Evolutionary conservation across 2,329 filamentous ascomycete genomes (phyloP).

Genomic region (Fusarium setosum): DNA sequence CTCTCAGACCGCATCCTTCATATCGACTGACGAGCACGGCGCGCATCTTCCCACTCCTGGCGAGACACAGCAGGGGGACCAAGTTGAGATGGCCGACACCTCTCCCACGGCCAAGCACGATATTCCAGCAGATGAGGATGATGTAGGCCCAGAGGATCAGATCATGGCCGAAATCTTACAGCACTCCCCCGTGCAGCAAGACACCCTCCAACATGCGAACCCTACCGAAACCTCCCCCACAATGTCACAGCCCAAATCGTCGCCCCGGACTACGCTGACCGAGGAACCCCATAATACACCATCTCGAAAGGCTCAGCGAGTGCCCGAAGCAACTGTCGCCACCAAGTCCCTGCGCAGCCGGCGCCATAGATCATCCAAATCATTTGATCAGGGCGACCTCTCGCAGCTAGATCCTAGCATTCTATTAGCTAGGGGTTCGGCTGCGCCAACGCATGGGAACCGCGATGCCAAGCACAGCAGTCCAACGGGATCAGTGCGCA

Average conservation of each 20-base stretch:
- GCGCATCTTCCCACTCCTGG: constrained; percentile 36
- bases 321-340: constrained; percentile 42
- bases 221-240: constrained; percentile 19
- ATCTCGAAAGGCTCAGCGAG: constrained; percentile 22
- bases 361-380: constrained; percentile 38
- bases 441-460: constrained; percentile 17
- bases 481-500: constrained; percentile 35
- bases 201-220: constrained; percentile 13
- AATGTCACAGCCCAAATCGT: constrained; percentile 20
- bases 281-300: constrained; percentile 14
- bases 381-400: constrained; percentile 36
- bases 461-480: constrained; percentile 29
- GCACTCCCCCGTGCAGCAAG: constrained; percentile 34
- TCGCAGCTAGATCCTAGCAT: constrained; percentile 45
- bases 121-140: constrained; percentile 30
- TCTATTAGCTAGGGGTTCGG: constrained; percentile 40
- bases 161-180: constrained; percentile 46
- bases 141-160: constrained; percentile 43
- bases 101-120: constrained; percentile 11
- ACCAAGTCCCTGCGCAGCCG: constrained; percentile 47
- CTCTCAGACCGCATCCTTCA: constrained; percentile 16
- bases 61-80: constrained; percentile 34
- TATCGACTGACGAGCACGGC: constrained; percentile 15
- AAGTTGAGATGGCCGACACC: constrained; percentile 31
- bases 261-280: constrained; percentile 13